These are phyloP conservation scores for Cucurbita argyrosperma DNA, from an alignment of 306 rosid genomes.

Conservation along the genomic window DNA sequence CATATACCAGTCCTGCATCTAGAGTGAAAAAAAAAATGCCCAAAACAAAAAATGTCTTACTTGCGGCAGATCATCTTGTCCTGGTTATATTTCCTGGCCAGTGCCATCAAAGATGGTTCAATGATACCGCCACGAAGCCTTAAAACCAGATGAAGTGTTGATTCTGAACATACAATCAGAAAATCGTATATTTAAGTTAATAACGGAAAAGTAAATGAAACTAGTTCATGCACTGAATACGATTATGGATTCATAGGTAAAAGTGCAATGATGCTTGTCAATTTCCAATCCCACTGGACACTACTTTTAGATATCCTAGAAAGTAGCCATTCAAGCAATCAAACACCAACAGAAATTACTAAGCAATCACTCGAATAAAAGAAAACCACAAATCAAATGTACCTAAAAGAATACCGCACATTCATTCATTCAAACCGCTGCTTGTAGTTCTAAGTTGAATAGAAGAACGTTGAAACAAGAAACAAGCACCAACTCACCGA, in stretches of 20 bases:
- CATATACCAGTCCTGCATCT: neutral
- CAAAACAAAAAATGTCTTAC: constrained; percentile 31
- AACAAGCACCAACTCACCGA: neutral
- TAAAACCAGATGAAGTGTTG: constrained; percentile 83
- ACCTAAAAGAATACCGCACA: neutral
- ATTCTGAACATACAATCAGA: constrained; percentile 31
- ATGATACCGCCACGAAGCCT: constrained; percentile 99
- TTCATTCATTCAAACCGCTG: neutral
- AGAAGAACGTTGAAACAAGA: neutral
- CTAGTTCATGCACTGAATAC: neutral
- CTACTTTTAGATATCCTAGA: neutral
- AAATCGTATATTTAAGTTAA: neutral
- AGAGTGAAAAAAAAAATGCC: neutral
- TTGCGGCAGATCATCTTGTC: constrained; percentile 94
- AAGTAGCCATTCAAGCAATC: neutral
- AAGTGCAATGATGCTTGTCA: neutral
- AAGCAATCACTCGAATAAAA: neutral
- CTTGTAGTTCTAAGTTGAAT: neutral
- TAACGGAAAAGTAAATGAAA: neutral
- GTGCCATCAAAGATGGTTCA: constrained; percentile 91
- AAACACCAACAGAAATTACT: neutral
- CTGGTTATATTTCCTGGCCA: constrained; percentile 93
- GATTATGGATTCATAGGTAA: neutral
- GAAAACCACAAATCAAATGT: neutral
- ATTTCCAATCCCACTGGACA: neutral